Evolutionary conservation across 1,284 basidiomycete species (phyloP).

Genomic region (Tremellales sp.): DNA sequence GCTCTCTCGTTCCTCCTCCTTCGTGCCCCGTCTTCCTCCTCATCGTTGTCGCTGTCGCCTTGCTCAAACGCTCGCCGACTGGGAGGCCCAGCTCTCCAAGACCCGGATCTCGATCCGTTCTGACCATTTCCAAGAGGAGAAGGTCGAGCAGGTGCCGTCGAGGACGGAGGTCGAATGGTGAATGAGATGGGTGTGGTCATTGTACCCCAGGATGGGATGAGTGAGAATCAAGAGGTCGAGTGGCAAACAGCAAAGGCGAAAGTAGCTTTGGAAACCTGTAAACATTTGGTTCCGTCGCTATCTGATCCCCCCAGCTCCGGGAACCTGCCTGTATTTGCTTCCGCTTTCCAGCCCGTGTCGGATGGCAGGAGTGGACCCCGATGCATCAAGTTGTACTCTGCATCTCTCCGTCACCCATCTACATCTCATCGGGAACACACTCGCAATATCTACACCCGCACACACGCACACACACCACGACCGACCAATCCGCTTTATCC

Average conservation of each 20-base stretch:
- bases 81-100: slow-evolving; percentile 24
- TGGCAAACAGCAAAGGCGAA: slow-evolving; percentile 10
- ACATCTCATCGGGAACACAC: too few species aligned
- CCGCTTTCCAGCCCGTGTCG: too few species aligned
- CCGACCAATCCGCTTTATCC: background rate
- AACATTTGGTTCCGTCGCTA: too few species aligned
- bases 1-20: background rate
- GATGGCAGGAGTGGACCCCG: too few species aligned
- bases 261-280: too few species aligned
- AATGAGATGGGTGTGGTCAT: slow-evolving; percentile 47
- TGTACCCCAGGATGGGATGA: slow-evolving; percentile 6
- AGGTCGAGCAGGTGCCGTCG: slow-evolving; percentile 21
- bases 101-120: background rate
- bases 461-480: too few species aligned
- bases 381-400: too few species aligned
- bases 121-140: slow-evolving; percentile 29
- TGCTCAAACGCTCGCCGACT: slow-evolving; percentile 39
- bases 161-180: slow-evolving; percentile 40
- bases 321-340: too few species aligned
- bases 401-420: too few species aligned
- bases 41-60: slow-evolving; percentile 34
- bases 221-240: slow-evolving; percentile 2
- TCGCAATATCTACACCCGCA: too few species aligned
- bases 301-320: too few species aligned
- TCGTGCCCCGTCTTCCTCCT: slow-evolving; percentile 31